phyloP scores from a whole-genome alignment of 202 grass and related monocot genomes.

The Zoysia matrella region DNA sequence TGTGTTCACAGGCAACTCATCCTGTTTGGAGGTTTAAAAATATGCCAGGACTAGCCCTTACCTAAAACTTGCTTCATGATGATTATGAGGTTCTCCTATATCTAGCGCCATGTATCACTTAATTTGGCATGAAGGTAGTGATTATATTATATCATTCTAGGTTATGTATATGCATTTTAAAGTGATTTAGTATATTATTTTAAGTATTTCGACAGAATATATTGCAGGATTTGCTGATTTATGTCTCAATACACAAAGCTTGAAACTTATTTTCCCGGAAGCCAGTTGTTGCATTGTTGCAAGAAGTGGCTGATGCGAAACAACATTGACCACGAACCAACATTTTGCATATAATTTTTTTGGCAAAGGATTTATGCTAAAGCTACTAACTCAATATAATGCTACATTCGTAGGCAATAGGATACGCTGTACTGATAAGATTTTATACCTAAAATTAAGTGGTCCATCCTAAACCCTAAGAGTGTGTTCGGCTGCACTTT shows the following conservation, averaged over 20 bases:
- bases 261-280: neutral
- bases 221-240: neutral
- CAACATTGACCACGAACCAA: conserved; percentile 1
- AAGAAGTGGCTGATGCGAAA: neutral
- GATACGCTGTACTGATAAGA: neutral
- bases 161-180: neutral
- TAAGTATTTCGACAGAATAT: neutral
- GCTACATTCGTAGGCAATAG: neutral
- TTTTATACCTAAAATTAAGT: conserved; percentile 1
- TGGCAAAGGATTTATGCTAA: conserved; percentile 1
- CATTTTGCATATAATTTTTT: neutral
- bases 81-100: neutral
- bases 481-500: too few relatives aligned
- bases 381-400: neutral
- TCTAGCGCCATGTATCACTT: neutral
- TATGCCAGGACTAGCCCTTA: neutral
- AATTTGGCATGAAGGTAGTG: neutral
- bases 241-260: neutral
- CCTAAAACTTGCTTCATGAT: neutral
- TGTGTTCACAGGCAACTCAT: neutral
- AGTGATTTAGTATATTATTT: neutral
- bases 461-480: neutral
- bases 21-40: neutral
- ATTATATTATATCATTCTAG: neutral
- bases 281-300: conserved; percentile 1